phyloP scores from a whole-genome alignment of 164 flowering plant species.

The Magnolia officinalis region DNA sequence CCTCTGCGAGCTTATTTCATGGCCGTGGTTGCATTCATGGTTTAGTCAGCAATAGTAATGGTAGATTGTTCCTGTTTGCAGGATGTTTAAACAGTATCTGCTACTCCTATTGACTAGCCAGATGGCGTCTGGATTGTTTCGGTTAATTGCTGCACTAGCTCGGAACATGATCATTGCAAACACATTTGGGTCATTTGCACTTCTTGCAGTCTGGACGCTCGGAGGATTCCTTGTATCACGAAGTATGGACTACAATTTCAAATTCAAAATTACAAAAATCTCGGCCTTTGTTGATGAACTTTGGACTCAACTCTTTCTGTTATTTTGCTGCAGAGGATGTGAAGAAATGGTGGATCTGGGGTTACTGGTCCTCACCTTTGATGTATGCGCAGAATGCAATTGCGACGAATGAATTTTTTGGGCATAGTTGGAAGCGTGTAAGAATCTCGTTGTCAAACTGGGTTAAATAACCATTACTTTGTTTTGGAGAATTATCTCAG shows the following conservation, averaged over 20 bases:
- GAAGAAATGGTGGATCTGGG: conserved; percentile 14
- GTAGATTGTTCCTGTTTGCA: conserved; percentile 16
- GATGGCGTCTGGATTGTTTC: conserved; percentile 45
- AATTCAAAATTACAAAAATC: background rate
- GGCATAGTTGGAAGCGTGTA: conserved; percentile 12
- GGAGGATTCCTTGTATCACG: conserved; percentile 46
- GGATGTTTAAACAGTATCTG: conserved; percentile 43
- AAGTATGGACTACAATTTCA: conserved; percentile 22
- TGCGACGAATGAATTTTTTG: conserved; percentile 9
- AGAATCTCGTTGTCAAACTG: background rate
- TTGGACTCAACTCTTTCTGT: background rate
- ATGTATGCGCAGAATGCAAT: conserved; percentile 17
- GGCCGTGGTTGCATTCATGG: background rate
- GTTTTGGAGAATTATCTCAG: background rate
- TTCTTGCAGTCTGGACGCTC: conserved; percentile 30
- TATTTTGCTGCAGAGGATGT: conserved; percentile 1
- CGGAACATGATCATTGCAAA: conserved; percentile 47
- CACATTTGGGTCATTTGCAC: conserved; percentile 40
- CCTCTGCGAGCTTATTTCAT: background rate
- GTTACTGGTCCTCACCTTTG: conserved; percentile 13
- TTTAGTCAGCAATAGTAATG: background rate
- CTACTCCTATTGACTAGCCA: conserved; percentile 35
- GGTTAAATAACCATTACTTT: background rate
- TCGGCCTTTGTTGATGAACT: background rate
- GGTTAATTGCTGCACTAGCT: conserved; percentile 34